Conservation (phyloP, 2,329 filamentous ascomycete genomes). For the Aspergillus novoparasiticus region DNA sequence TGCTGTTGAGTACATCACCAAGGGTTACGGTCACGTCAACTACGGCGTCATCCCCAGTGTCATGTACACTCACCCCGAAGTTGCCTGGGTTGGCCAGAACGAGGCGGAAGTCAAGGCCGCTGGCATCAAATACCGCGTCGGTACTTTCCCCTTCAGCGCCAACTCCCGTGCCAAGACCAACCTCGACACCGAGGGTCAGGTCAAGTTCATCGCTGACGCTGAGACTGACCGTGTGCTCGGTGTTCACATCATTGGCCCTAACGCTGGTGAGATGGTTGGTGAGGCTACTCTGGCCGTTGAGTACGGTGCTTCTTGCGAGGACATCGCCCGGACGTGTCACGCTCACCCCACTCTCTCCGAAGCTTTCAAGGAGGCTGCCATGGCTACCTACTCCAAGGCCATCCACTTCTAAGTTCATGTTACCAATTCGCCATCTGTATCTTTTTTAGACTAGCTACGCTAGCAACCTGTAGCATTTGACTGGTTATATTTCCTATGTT, state of each 20-base stretch:
- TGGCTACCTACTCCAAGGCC: constrained; percentile 93
- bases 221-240: constrained; percentile 95
- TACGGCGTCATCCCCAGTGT: constrained; percentile 96
- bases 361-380: constrained; percentile 99
- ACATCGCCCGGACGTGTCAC: constrained; percentile 92
- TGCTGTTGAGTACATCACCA: constrained; percentile 94
- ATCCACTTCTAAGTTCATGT: constrained; percentile 77
- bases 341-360: constrained; percentile 95
- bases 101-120: constrained; percentile 92
- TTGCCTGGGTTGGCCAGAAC: constrained; percentile 97
- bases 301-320: constrained; percentile 94
- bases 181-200: constrained; percentile 89
- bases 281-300: constrained; percentile 93
- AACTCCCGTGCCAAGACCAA: constrained; percentile 99
- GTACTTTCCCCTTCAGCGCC: constrained; percentile 94
- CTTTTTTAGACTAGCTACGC: constrained; percentile 37
- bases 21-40: constrained; percentile 98
- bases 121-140: constrained; percentile 88
- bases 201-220: constrained; percentile 95
- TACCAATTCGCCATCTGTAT: constrained; percentile 21
- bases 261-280: constrained; percentile 98
- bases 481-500: constrained; percentile 34
- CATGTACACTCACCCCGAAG: constrained; percentile 99
- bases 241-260: constrained; percentile 93
- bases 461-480: constrained; percentile 43